Conservation (phyloP, 108 stramenopile species). For the Skeletonema grethae region DNA sequence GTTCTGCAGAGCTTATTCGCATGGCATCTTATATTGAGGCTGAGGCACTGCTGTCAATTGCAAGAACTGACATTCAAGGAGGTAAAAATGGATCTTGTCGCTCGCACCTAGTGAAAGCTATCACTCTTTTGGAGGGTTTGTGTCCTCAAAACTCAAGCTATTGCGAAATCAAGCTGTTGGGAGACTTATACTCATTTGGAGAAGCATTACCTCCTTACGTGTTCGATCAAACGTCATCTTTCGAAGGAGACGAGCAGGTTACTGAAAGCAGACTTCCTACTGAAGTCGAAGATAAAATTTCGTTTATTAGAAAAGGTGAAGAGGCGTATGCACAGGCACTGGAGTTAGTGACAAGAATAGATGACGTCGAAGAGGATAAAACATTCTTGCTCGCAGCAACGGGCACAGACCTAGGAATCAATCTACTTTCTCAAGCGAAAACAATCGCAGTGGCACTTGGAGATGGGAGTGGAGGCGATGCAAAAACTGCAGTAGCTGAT, state of each 20-base stretch:
- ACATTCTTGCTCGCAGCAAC: slow-evolving; percentile 40
- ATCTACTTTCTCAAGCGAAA: slow-evolving; percentile 66
- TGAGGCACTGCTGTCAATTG: slow-evolving; percentile 50
- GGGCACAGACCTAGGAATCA: slow-evolving; percentile 57
- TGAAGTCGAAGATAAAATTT: slow-evolving; percentile 34
- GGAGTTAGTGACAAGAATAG: slow-evolving; percentile 9
- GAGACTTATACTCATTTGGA: slow-evolving; percentile 74
- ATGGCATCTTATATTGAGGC: slow-evolving; percentile 61
- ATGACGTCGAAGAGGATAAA: slow-evolving; percentile 35
- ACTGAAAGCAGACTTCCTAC: slow-evolving; percentile 8
- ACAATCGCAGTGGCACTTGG: slow-evolving; percentile 27
- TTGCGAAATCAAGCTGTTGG: slow-evolving; percentile 67
- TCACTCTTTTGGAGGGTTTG: slow-evolving; percentile 23
- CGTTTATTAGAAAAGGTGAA: slow-evolving; percentile 57
- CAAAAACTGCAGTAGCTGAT: slow-evolving; percentile 30
- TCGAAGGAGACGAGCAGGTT: slow-evolving; percentile 12
- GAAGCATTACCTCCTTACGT: slow-evolving; percentile 59
- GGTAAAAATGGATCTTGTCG: slow-evolving; percentile 70
- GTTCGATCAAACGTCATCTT: slow-evolving; percentile 18
- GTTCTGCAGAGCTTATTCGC: slow-evolving; percentile 6
- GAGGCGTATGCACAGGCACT: slow-evolving; percentile 46
- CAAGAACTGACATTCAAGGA: slow-evolving; percentile 56
- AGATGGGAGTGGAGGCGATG: slow-evolving; percentile 28
- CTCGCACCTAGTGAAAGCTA: slow-evolving; percentile 37
- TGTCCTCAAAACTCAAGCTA: slow-evolving; percentile 9